Evolutionary conservation across 2,329 filamentous ascomycete species (phyloP).

Genomic region (Pochonia chlamydosporia): DNA sequence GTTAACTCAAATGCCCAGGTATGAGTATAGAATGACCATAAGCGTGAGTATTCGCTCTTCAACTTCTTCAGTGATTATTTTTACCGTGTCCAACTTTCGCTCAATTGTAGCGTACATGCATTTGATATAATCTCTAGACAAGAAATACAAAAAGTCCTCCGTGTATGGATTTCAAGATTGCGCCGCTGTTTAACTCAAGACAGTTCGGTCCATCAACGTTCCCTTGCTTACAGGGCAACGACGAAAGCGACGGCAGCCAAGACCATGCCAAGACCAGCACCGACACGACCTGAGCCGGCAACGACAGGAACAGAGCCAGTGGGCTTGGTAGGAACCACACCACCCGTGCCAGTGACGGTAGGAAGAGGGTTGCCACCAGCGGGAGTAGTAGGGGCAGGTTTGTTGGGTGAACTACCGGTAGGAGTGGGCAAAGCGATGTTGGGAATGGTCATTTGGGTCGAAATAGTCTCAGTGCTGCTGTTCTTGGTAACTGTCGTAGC

Average conservation of each 20-base stretch:
- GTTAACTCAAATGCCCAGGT: no score
- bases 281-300: slow-evolving; percentile 33
- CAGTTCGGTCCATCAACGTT: background rate
- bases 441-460: slow-evolving; percentile 47
- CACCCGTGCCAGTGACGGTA: slow-evolving; percentile 26
- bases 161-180: background rate
- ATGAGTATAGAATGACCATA: slow-evolving; percentile 48
- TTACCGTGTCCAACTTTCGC: background rate
- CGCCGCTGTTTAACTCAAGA: background rate
- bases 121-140: slow-evolving; percentile 5
- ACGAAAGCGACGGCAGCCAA: slow-evolving; percentile 38
- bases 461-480: slow-evolving; percentile 41
- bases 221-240: slow-evolving; percentile 38
- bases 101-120: slow-evolving; percentile 8
- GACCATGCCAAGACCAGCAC: slow-evolving; percentile 40
- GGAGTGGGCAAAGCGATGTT: slow-evolving; percentile 43
- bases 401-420: slow-evolving; percentile 12
- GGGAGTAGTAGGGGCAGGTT: slow-evolving; percentile 9
- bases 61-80: background rate
- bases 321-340: slow-evolving; percentile 26
- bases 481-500: slow-evolving; percentile 41
- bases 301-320: slow-evolving; percentile 28
- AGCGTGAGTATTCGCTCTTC: slow-evolving; percentile 2
- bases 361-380: slow-evolving; percentile 10
- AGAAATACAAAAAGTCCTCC: slow-evolving; percentile 1